Evolutionary conservation across 805 yeast genomes (phyloP).

Genomic region (Candida cerambycidarum): DNA sequence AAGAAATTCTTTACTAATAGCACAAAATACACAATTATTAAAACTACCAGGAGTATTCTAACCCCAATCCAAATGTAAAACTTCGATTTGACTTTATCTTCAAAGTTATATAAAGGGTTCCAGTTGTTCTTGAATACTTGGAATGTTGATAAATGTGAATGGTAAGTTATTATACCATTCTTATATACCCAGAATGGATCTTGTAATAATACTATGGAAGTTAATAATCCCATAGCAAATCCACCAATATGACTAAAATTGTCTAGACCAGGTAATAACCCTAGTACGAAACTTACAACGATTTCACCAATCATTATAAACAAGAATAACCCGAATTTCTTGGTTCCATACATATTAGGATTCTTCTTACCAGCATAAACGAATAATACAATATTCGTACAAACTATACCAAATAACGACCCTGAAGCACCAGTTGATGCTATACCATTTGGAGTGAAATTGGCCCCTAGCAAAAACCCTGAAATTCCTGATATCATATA

Average conservation of each 20-base stretch:
- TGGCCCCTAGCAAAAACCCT: conserved; percentile 69
- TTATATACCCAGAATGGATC: conserved; percentile 53
- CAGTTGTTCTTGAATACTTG: conserved; percentile 36
- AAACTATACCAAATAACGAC: conserved; percentile 66
- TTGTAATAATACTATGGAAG: conserved; percentile 50
- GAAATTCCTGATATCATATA: conserved; percentile 63
- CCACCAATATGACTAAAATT: conserved; percentile 79
- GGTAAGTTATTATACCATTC: conserved; percentile 40
- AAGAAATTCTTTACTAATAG: conserved; percentile 50
- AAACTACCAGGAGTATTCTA: conserved; percentile 44
- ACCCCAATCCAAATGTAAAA: conserved; percentile 55
- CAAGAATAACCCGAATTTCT: conserved; percentile 47
- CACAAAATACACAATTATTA: conserved; percentile 51
- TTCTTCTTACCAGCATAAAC: conserved; percentile 52
- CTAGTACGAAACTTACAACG: conserved; percentile 57
- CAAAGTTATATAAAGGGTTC: conserved; percentile 37
- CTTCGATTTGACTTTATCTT: conserved; percentile 32
- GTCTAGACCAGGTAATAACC: conserved; percentile 71
- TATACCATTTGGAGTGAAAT: conserved; percentile 65
- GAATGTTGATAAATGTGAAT: conserved; percentile 27
- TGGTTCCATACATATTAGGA: conserved; percentile 44
- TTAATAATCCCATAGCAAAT: conserved; percentile 57
- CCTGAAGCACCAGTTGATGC: conserved; percentile 74
- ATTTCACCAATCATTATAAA: conserved; percentile 54
- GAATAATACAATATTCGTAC: conserved; percentile 57